Conservation (phyloP, 1,284 basidiomycete genomes). For the Fomes fomentarius region DNA sequence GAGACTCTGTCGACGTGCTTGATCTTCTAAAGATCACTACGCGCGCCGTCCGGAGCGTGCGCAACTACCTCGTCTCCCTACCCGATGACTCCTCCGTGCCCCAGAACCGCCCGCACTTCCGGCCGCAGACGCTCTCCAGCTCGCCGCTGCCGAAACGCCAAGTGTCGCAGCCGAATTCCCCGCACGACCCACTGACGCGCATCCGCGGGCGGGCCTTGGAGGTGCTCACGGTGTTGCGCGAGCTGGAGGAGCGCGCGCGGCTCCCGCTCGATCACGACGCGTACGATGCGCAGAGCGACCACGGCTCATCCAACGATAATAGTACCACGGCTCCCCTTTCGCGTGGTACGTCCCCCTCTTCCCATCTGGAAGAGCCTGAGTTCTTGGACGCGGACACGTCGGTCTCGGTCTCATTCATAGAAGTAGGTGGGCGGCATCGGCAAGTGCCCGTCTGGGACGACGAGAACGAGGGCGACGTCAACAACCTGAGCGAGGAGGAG, state of each 20-base stretch:
- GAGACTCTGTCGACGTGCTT: conserved; percentile 56
- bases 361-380: conserved; percentile 32
- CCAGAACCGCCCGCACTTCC: conserved; percentile 51
- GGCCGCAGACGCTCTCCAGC: conserved; percentile 42
- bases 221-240: conserved; percentile 72
- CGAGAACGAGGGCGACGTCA: conserved; percentile 46
- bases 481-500: conserved; percentile 47
- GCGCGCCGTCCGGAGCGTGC: conserved; percentile 73
- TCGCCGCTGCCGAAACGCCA: conserved; percentile 41
- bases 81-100: conserved; percentile 72
- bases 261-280: conserved; percentile 72
- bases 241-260: conserved; percentile 67
- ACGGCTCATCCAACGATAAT: conserved; percentile 45
- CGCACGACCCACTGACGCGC: conserved; percentile 60
- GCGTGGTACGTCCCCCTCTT: conserved; percentile 50
- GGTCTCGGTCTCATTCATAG: conserved; percentile 67
- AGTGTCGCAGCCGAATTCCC: conserved; percentile 38
- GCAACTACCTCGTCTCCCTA: conserved; percentile 79
- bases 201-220: conserved; percentile 78
- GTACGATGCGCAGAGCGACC: conserved; percentile 76
- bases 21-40: conserved; percentile 75
- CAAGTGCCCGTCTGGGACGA: conserved; percentile 82
- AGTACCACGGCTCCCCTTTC: conserved; percentile 25
- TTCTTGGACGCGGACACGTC: conserved; percentile 56
- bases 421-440: conserved; percentile 63